Base-by-base conservation (phyloP, 495 filamentous ascomycete species). In the Jackrogersella multiformis region DNA sequence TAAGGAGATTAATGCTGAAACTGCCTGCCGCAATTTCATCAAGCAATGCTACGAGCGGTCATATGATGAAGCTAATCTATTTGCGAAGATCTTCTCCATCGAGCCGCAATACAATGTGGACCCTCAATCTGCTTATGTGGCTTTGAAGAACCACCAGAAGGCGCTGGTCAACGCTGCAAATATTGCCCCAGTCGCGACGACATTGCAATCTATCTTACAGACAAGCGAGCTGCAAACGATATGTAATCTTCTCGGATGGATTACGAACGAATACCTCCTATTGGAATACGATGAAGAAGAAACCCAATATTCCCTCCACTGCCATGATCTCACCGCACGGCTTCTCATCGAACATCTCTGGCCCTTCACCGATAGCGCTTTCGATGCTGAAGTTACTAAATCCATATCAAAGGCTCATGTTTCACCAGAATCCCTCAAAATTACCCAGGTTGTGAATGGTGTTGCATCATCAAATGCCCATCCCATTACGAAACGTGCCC, bases 191-290 rank as follows among this genome's bases (percentile, higher is more conserved):
- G 73, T 86, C 13, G 78, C 80, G 30, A 76, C 77, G 5, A 77
- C 79, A 18, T 65, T 85, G 5, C 76, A 81, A 57, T 72, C 79
- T 1, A 74, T 77, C 9, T 70, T 86, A 12, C 76, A 80, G 28
- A 56, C 68, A 24, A 74, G 71, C 38, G 80, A 82, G 53, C 68
- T 86, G 39, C 72, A 77, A 39, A 79, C 79, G 2, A 72, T 94
- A 3, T 96, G 92, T 77, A 90, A 92, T 68, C 79, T 97, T 1
- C 89, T 92, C 56, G 89, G 88, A 7, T 83, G 94, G 74, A 79
- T 97, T 9, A 92, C 94, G 66, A 91, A 91, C n/a, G 87, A 90
- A 39, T 96, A 96, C 65, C 68, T 84, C 15, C 83, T 94, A 69
- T 80, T 89, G 20, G 87, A 90, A 42, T 90, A 90, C 41, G 93